Percentiles rank a stretch among this genome's conserved stretches.
phyloP scores from a whole-genome alignment of 1,284 basidiomycete genomes.

The Macrocystidia cucumis region DNA sequence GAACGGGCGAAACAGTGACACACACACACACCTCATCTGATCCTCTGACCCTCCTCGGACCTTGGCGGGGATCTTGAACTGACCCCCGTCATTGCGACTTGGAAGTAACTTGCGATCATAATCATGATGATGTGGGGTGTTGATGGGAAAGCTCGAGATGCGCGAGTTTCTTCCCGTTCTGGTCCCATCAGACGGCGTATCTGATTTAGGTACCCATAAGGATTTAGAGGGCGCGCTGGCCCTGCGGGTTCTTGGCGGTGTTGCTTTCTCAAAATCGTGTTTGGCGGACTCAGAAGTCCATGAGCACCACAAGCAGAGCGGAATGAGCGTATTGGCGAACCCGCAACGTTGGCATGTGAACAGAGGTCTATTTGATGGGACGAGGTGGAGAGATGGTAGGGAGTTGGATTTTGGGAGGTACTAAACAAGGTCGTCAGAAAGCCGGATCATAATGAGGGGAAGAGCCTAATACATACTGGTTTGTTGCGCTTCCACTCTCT shows the following conservation, averaged over 20 bases:
- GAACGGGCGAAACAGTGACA: no score
- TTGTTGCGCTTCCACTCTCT: slow-evolving; percentile 22
- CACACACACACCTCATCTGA: no score
- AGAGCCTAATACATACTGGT: slow-evolving; percentile 15
- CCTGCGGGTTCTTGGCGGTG: slow-evolving; percentile 21
- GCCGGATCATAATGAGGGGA: not conserved
- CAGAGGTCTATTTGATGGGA: slow-evolving; percentile 33
- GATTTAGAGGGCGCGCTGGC: slow-evolving; percentile 22
- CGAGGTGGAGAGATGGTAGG: slow-evolving; percentile 40
- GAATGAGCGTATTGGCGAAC: slow-evolving; percentile 41
- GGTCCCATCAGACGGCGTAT: no score
- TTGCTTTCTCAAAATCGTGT: slow-evolving; percentile 26
- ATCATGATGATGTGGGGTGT: no score
- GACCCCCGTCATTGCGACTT: no score
- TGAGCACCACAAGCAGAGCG: slow-evolving; percentile 51
- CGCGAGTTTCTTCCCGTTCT: no score
- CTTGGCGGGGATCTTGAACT: no score
- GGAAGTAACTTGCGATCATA: no score
- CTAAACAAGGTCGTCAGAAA: slow-evolving; percentile 16
- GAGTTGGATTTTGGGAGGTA: slow-evolving; percentile 39
- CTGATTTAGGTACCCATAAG: slow-evolving; percentile 15
- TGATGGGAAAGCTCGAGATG: no score
- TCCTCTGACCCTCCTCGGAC: no score
- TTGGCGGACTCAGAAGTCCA: slow-evolving; percentile 35
- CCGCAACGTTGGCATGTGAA: slow-evolving; percentile 44